Conservation (phyloP, 2,329 filamentous ascomycete species). For the Aspergillus terreus region DNA sequence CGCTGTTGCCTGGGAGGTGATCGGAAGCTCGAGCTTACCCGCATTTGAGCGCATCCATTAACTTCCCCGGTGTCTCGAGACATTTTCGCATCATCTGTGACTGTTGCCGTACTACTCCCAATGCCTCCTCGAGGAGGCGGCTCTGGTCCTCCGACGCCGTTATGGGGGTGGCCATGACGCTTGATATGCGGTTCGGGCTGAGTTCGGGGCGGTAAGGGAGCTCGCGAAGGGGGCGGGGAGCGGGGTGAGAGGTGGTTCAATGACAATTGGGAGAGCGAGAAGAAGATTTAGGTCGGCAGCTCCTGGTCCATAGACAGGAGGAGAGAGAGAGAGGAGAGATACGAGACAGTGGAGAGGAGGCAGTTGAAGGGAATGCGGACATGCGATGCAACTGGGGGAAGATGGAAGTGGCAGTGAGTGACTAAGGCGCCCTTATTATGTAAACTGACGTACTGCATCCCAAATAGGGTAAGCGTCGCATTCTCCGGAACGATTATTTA, state of each 20-base stretch:
- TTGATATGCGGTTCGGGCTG: constrained; percentile 19
- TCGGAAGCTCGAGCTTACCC: constrained; percentile 61
- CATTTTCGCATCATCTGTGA: constrained; percentile 96
- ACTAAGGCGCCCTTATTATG: not conserved
- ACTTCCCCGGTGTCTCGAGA: constrained; percentile 92
- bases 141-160: constrained; percentile 74
- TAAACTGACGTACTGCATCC: not conserved
- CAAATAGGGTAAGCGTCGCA: not conserved
- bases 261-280: constrained; percentile 6
- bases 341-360: constrained; percentile 1
- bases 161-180: constrained; percentile 50
- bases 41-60: constrained; percentile 99
- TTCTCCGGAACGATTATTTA: not conserved
- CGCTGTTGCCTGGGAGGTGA: constrained; percentile 23
- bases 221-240: constrained; percentile 15
- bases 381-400: not conserved
- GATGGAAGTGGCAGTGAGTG: not conserved
- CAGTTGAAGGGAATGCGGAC: constrained; percentile 2
- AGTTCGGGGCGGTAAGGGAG: constrained; percentile 26
- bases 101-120: constrained; percentile 95
- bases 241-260: constrained; percentile 9
- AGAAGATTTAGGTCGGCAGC: constrained; percentile 7
- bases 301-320: constrained; percentile 26
- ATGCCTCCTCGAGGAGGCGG: constrained; percentile 92
- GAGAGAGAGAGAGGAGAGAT: constrained; percentile 11